Evolutionary conservation across 768 basidiomycete species (phyloP).

Genomic region (Hericium coralloides): DNA sequence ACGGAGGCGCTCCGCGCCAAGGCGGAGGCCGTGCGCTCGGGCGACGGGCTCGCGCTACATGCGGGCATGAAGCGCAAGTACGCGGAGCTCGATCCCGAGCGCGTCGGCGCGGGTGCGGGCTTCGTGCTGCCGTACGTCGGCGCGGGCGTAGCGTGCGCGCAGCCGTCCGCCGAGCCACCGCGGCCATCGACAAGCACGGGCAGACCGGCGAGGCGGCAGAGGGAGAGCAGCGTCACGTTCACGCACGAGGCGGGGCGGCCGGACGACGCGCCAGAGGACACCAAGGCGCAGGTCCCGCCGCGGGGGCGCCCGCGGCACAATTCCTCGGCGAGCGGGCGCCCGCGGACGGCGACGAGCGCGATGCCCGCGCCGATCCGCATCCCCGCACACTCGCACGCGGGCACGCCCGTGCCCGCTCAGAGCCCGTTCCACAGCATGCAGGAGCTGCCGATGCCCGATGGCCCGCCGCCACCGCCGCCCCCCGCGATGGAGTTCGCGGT

Average conservation of each 20-base stretch:
- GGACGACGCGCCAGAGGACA: not conserved
- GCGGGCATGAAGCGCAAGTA: too few species aligned
- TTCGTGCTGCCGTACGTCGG: too few species aligned
- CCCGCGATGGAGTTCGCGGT: not conserved
- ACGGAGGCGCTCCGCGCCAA: constrained; percentile 4
- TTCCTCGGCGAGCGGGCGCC: not conserved
- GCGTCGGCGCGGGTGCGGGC: too few species aligned
- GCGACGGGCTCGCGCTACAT: too few species aligned
- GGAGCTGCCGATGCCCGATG: not conserved
- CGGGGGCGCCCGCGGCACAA: constrained; percentile 1
- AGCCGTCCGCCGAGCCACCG: too few species aligned
- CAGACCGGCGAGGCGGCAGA: too few species aligned
- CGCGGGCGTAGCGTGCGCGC: too few species aligned
- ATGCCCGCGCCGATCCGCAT: not conserved
- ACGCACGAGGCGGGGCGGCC: constrained; percentile 11
- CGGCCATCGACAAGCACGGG: too few species aligned
- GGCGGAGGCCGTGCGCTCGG: too few species aligned
- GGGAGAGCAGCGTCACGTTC: constrained; percentile 23
- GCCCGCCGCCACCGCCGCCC: not conserved
- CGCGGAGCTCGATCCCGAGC: too few species aligned
- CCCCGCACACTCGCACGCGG: not conserved
- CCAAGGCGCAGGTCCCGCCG: not conserved
- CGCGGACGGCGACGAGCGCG: not conserved
- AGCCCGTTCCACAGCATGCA: not conserved
- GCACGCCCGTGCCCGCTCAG: not conserved